Evolutionary conservation across 2,329 filamentous ascomycete species (phyloP), one percentile per base, ranked within the genome.

Genomic region (Penicillium sp.): DNA sequence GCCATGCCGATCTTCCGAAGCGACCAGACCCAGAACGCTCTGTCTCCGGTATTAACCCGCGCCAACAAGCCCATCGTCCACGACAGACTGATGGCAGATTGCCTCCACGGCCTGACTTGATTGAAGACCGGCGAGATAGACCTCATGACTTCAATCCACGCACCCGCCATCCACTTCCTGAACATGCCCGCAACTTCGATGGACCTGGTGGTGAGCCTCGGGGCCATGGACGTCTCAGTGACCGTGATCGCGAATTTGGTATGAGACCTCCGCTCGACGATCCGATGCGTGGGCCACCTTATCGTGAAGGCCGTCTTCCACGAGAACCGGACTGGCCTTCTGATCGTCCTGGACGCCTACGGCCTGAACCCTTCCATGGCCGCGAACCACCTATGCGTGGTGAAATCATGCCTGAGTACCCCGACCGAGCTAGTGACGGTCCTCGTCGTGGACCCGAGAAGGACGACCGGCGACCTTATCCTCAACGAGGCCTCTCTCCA

Each of bases 41-140:
- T n/a, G 11, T 13, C 7, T 11, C 56, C 14, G 41, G 48, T 19
- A 47, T 41, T 31, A 55, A 57, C 16, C 33, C 53, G 21, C 64
- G 63, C 15, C 54, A 60, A 15, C 60, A 67, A 39, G 51, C 61
- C 5, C 64, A 58, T 45, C 55, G 68, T 18, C 67, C 66, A 3
- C 50, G 65, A 18, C 64, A 60, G 28, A 53, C 57, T 19, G 67
- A 71, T 33, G 54, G 56, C 21, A 59, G 65, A 26, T 43, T 64
- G n/a, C 59, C 65, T 20, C 55, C 57, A n/a, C 63, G 69, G 20
- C 59, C 60, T 7, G 68, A 70, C 36, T 45, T 62, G n/a, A 40
- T 61, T 32, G 67, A 70, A 30, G 59, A 59, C 14, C 59, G 68
- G 43, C 58, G 62, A 43, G 65, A 69, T 28, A 63, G 70, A 40